Conservation (phyloP, 805 yeast species). For the Metschnikowia dekortorum region DNA sequence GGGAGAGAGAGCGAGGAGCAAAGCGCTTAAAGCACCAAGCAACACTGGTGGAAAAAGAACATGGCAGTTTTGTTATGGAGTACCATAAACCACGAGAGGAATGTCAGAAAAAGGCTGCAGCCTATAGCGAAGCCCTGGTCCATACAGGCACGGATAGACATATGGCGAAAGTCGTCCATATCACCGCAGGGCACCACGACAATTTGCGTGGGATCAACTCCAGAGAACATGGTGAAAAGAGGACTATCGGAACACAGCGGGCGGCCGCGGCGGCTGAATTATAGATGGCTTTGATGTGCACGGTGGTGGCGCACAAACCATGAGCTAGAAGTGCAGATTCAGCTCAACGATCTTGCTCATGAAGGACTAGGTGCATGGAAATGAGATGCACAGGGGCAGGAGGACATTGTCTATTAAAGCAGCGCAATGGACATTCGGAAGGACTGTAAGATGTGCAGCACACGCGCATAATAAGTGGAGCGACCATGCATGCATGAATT, state of each 20-base stretch:
- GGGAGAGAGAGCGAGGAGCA: slow-evolving; percentile 58
- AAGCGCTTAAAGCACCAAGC: slow-evolving; percentile 52
- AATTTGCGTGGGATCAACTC: slow-evolving; percentile 8
- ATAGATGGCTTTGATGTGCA: neutral
- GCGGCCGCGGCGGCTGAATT: neutral
- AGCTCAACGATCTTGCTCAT: neutral
- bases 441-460: neutral
- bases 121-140: slow-evolving; percentile 15
- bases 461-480: neutral
- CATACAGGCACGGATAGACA: slow-evolving; percentile 6
- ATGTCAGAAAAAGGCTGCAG: slow-evolving; percentile 10
- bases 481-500: neutral
- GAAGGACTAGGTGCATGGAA: neutral
- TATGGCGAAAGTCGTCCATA: slow-evolving; percentile 5
- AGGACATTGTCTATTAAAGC: slow-evolving; percentile 3
- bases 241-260: neutral
- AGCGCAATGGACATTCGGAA: neutral
- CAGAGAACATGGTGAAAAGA: slow-evolving; percentile 3
- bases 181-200: slow-evolving; percentile 10
- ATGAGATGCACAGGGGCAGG: neutral
- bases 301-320: neutral
- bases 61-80: slow-evolving; percentile 60
- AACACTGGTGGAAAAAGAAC: slow-evolving; percentile 65
- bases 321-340: neutral
- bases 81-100: slow-evolving; percentile 15